Percentiles rank a stretch among this genome's conserved stretches.
These are phyloP conservation scores for Aspergillus conjunctus DNA, from an alignment of 495 filamentous ascomycete species.

Conservation along the genomic window DNA sequence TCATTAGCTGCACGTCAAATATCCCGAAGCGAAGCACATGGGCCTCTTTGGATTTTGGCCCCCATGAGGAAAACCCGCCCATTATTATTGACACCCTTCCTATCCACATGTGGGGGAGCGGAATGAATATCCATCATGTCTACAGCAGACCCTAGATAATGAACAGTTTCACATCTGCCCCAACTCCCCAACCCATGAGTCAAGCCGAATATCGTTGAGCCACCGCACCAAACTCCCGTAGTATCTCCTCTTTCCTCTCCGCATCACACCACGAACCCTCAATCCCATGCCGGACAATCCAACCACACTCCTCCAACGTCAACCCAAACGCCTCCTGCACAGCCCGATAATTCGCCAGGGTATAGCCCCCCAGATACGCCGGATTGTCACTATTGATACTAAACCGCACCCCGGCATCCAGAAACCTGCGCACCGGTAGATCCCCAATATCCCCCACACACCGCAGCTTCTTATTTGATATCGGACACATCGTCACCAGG, in stretches of 20 bases:
- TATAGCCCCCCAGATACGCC: background rate
- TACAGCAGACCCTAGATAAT: too few relatives aligned
- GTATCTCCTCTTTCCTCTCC: background rate
- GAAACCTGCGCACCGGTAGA: background rate
- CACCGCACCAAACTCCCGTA: background rate
- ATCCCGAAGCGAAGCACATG: too few relatives aligned
- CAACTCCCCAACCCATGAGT: too few relatives aligned
- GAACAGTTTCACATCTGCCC: too few relatives aligned
- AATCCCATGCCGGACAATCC: background rate
- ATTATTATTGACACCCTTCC: too few relatives aligned
- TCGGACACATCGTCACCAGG: background rate
- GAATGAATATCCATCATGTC: too few relatives aligned
- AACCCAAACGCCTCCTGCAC: background rate
- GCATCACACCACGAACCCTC: background rate
- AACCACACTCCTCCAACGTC: background rate
- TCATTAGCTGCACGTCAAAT: too few relatives aligned
- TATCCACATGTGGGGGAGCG: too few relatives aligned
- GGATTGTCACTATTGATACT: conserved; percentile 4
- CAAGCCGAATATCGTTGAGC: too few relatives aligned
- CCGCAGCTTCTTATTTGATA: background rate
- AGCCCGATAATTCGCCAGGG: background rate
- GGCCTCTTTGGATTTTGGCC: too few relatives aligned
- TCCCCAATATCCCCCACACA: background rate
- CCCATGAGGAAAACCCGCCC: too few relatives aligned
- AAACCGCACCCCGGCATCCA: background rate